A percentile compares a stretch with the other conserved stretches of the same genome.
These are phyloP conservation scores for Cronartium ribicola DNA, from an alignment of 1,284 basidiomycete genomes.

Conservation along the genomic window DNA sequence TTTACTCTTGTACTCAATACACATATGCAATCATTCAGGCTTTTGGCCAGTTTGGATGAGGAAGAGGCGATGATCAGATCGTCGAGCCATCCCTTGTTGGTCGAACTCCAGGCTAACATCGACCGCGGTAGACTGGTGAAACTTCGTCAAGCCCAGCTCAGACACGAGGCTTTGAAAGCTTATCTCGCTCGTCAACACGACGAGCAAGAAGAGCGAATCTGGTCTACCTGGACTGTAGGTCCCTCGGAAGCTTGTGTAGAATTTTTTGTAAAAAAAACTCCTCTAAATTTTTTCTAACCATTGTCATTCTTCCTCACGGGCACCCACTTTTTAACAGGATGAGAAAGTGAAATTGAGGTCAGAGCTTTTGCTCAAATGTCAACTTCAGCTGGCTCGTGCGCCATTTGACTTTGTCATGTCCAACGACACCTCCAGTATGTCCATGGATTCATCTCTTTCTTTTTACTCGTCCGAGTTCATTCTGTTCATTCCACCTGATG, in stretches of 20 bases:
- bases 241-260: background rate
- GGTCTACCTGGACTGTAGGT: constrained; percentile 28
- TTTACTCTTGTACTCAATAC: background rate
- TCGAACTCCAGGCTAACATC: constrained; percentile 23
- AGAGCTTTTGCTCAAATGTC: constrained; percentile 22
- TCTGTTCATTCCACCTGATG: background rate
- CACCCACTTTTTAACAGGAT: constrained; percentile 8
- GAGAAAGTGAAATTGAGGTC: constrained; percentile 20
- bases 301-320: background rate
- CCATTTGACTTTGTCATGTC: constrained; percentile 36
- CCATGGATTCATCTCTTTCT: background rate
- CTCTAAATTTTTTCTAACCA: background rate
- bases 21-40: background rate
- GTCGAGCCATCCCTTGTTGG: constrained; percentile 14
- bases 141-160: constrained; percentile 17
- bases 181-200: background rate
- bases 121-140: constrained; percentile 3
- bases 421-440: constrained; percentile 31
- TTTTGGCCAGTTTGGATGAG: constrained; percentile 25
- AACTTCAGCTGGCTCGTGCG: constrained; percentile 24
- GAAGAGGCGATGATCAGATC: constrained; percentile 25
- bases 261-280: background rate
- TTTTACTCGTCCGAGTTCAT: background rate
- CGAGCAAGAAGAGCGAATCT: constrained; percentile 28
- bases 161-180: constrained; percentile 8